Base-by-base conservation (phyloP, 2,329 filamentous ascomycete genomes). In the Trichoderma semiorbis region DNA sequence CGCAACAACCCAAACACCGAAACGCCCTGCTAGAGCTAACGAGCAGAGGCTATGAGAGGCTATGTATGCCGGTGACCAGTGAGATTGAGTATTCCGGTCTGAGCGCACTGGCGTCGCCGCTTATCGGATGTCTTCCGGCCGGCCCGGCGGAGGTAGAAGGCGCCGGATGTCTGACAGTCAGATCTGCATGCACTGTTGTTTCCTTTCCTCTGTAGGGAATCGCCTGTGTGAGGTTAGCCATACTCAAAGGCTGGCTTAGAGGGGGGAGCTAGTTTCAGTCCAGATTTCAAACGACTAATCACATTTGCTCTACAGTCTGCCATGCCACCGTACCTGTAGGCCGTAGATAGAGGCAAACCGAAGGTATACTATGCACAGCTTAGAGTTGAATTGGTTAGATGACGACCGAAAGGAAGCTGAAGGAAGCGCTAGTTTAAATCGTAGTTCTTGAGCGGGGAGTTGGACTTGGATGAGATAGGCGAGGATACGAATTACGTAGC, bases 51-150 rank as follows among this genome's bases (percentile, higher is more conserved):
- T 34, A 61, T 50, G n/a, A 26, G 36, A 34, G 39, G 36, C 24
- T 12, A 69, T 61, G 55, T 14, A 28, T 7, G 8, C 28, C 16
- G 16, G 32, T 43, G 55, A 58, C 30, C 53, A 68, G 65, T 60
- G 24, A 43, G 5, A 24, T 21, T 7, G 30, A 47, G 8, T 8
- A 24, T 50, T 10, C 53, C 39, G 57, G 26, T 5, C 26, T 61
- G 32, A 50, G 28, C 28, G 24, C 7, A 70, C 11, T 60, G 47
- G 67, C 58, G 39, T 39, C 43, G 67, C 32, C 43, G 67, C 26
- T 43, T 55, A 21, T 24, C 69, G 69, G 69, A 53, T 71, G 53
- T 28, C 36, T 71, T 65, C 62, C 53, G 69, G 69, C 53, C 62
- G 62, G 69, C 26, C 69, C 69, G 62, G 62, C 28, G 24, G 36